Base-by-base conservation (phyloP, 202 grass and related monocot genomes). In the Alloteropsis angusta region DNA sequence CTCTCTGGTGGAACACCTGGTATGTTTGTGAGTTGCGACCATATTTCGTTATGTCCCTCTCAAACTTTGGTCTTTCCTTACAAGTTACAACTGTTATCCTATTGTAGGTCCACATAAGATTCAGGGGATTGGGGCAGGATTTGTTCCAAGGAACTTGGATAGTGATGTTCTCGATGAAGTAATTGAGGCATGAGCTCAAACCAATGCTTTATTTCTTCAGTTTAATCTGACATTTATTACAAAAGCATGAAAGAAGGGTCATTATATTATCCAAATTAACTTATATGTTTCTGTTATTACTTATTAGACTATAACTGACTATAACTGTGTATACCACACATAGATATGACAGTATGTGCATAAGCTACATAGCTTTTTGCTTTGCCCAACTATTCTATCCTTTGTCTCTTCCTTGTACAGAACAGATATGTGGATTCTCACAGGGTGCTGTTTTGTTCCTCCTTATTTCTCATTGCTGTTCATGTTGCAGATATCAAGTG, bases 1-100 rank as follows among this genome's bases (percentile, higher is more conserved):
- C 85, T 97, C 46, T 90, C 87, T 7, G 91, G 95, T 35, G 95
- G 95, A 0, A 93, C 92, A 71, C 89, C 94, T 87, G 94, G 94
- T 97, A 82, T 42, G 59, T 57, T 86, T 90, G 52, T n/a, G 5
- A 30, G 65, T 79, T 75, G 45, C n/a, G 16, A 36, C 21, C 32
- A 56, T 28, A 71, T 5, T 49, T 70, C 32, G 53, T 69, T 68
- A 63, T 55, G 52, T 38, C n/a, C 54, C 61, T 79, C 9, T 47
- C 44, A 69, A 67, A 45, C 25, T 47, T 35, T n/a, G 49, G 25
- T 61, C 3, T 69, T 80, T 63, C 0, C 41, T 81, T 87, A 73
- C 5, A 45, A 41, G 30, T 81, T 87, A 77, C 5, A 44, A 39
- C 37, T 68, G 17, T 49, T 36, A 36, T 6, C 2, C 35, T 36